Base-by-base conservation (phyloP, 306 rosid species). In the Lathyrus tuberosus region DNA sequence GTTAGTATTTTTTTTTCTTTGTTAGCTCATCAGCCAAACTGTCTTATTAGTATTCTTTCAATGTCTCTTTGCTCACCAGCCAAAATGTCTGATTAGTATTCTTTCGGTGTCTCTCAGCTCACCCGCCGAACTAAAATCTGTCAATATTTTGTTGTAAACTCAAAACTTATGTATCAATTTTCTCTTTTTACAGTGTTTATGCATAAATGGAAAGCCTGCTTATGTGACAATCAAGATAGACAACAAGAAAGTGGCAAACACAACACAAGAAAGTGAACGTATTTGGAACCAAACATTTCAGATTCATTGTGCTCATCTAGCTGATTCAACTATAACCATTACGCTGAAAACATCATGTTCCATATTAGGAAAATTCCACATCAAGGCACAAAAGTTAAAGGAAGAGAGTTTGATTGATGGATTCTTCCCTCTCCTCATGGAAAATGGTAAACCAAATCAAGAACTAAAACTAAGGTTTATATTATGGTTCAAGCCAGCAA, bases 211-310 rank as follows among this genome's bases (percentile, higher is more conserved):
- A 51, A 91, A 80, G 82, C 83, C 89, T 46, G 83, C 92, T 47
- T 83, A 83, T 76, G 96, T 94, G 80, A 84, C 87, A 17, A 83
- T 94, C 67, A 79, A 79, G 75, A 81, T 94, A 68, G 86, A 81
- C 64, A 65, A 80, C 80, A 87, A 62, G 62, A 81, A 62, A 76
- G 86, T 83, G 16, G 97, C 92, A 17, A 65, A 71, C 64, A 91
- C 97, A 2, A 87, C 79, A n/a, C 76, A 62, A 18, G 94, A 87
- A 66, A 20, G 28, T 0, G 95, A 85, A 43, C 92, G 95, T 4
- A 82, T 91, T 1, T 94, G 99, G 99, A 91, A 94, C 78, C 96
- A 91, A 67, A 91, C 95, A 69, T 91, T 91, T 76, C 92, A 81
- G 67, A 83, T 94, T 81, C 86, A 69, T 1, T 91, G 97, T 71